A percentile compares a stretch with the other conserved stretches of the same genome.
These are phyloP conservation scores for Dactylellina haptotyla DNA, from an alignment of 2,329 filamentous ascomycete genomes.

Conservation along the genomic window DNA sequence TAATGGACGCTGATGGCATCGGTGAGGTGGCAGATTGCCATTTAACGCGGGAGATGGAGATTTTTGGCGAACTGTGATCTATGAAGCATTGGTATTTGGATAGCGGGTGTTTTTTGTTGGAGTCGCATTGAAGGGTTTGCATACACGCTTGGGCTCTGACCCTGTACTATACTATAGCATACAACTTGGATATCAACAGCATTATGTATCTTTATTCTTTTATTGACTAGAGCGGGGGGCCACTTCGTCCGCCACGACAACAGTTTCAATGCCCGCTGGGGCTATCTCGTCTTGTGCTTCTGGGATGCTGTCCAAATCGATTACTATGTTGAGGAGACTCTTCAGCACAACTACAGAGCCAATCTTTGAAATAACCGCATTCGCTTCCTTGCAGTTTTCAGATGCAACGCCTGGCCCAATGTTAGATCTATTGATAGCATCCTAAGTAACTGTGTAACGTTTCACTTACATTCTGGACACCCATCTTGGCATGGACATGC, in stretches of 20 bases:
- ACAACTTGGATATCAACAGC: background rate
- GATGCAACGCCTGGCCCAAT: conserved; percentile 33
- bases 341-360: conserved; percentile 69
- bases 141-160: too few species aligned
- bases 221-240: conserved; percentile 57
- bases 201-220: background rate
- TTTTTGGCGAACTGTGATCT: conserved; percentile 44
- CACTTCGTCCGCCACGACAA: conserved; percentile 77
- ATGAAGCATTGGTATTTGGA: background rate
- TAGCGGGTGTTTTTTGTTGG: too few species aligned
- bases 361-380: conserved; percentile 51
- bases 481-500: conserved; percentile 80
- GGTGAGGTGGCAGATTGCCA: conserved; percentile 44
- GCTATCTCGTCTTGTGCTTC: conserved; percentile 80
- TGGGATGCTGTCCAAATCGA: conserved; percentile 84
- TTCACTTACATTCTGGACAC: conserved; percentile 87
- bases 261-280: conserved; percentile 81
- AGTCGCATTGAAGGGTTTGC: too few species aligned
- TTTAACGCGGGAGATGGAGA: conserved; percentile 42
- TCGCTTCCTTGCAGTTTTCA: conserved; percentile 44
- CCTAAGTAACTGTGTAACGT: conserved; percentile 31
- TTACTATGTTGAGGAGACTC: conserved; percentile 76
- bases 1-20: conserved; percentile 39
- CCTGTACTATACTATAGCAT: background rate
- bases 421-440: conserved; percentile 11